These are phyloP conservation scores for Huiozyma sinensis DNA, from an alignment of 805 yeast genomes.

Conservation along the genomic window DNA sequence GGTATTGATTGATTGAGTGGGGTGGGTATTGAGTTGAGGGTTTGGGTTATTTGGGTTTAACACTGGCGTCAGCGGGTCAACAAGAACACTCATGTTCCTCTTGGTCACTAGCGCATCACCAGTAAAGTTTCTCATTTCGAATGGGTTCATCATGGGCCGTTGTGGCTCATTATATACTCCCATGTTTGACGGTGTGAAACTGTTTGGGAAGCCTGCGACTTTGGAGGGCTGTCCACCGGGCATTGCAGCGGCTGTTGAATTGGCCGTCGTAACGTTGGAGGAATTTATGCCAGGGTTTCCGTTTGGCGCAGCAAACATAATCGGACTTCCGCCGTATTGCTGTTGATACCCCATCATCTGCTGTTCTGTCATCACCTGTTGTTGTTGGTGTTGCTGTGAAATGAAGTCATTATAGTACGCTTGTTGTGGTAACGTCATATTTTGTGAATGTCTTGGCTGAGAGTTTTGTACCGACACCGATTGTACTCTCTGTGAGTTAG, in stretches of 20 bases:
- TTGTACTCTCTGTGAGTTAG: too few species aligned
- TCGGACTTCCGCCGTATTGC: slow-evolving; percentile 2
- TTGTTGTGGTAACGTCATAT: slow-evolving; percentile 5
- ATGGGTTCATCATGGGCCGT: slow-evolving; percentile 17
- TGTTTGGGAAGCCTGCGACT: too few species aligned
- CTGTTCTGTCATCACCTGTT: neutral
- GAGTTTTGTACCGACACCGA: neutral
- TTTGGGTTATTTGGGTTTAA: too few species aligned
- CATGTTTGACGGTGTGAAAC: too few species aligned
- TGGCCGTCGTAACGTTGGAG: too few species aligned
- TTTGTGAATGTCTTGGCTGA: slow-evolving; percentile 7
- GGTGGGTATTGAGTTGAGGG: neutral
- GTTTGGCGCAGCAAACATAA: too few species aligned
- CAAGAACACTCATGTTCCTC: slow-evolving; percentile 19
- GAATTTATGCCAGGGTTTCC: too few species aligned
- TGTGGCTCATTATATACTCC: neutral
- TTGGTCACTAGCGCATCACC: slow-evolving; percentile 1
- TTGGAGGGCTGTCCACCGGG: too few species aligned
- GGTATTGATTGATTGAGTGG: neutral
- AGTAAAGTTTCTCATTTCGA: slow-evolving; percentile 7
- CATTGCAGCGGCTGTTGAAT: too few species aligned
- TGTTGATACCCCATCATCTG: slow-evolving; percentile 6
- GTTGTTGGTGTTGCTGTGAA: slow-evolving; percentile 3
- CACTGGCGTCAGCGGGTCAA: slow-evolving; percentile 6
- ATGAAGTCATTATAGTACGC: slow-evolving; percentile 1